Conservation (phyloP, 208 protist genomes). For the Blastocrithidia nonstop region DNA sequence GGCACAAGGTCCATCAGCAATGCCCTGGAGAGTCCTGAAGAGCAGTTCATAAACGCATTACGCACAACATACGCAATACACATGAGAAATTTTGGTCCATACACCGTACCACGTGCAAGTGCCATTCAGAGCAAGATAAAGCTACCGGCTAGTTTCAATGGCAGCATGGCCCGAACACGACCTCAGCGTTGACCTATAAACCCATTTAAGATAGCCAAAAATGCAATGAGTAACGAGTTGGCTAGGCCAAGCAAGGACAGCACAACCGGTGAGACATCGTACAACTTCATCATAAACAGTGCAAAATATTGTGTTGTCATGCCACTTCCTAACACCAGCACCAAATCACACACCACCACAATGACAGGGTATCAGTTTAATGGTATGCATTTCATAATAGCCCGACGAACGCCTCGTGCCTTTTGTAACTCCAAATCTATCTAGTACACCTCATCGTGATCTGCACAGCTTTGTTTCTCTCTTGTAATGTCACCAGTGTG, state of each 20-base stretch:
- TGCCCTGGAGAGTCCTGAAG: constrained; percentile 26
- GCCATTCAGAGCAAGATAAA: constrained; percentile 53
- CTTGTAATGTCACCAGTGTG: background rate
- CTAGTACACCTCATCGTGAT: constrained; percentile 7
- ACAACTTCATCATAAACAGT: constrained; percentile 59
- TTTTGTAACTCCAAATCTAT: constrained; percentile 24
- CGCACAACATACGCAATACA: constrained; percentile 35
- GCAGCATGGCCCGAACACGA: constrained; percentile 24
- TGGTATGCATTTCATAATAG: constrained; percentile 22
- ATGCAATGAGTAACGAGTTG: constrained; percentile 25
- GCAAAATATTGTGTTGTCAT: constrained; percentile 67
- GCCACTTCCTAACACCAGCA: constrained; percentile 37
- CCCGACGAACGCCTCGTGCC: constrained; percentile 12
- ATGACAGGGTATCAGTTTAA: constrained; percentile 27
- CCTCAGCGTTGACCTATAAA: constrained; percentile 23
- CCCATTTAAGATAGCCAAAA: constrained; percentile 27
- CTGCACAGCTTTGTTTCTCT: background rate
- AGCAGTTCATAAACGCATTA: constrained; percentile 48
- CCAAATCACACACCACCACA: constrained; percentile 21
- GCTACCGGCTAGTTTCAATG: constrained; percentile 22
- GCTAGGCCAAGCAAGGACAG: constrained; percentile 22
- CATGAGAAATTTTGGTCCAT: constrained; percentile 21
- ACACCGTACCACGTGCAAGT: constrained; percentile 11
- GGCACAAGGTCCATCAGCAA: constrained; percentile 58
- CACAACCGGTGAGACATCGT: constrained; percentile 17